Base-by-base conservation (phyloP, 768 basidiomycete genomes). In the Psilocybe cyanescens region DNA sequence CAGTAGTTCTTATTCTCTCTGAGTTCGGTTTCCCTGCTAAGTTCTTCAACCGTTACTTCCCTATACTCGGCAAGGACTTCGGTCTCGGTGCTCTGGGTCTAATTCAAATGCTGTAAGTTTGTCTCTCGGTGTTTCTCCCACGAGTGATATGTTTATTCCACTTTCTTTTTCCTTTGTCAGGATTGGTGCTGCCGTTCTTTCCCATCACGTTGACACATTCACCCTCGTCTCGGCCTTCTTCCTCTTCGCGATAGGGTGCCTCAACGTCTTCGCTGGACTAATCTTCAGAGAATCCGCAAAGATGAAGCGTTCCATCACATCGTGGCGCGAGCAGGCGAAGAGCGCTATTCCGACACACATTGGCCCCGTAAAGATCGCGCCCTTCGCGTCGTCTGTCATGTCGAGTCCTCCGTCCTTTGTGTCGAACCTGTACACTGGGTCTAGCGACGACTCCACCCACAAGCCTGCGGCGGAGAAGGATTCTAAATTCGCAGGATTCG, bases 171-270 rank as follows among this genome's bases (percentile, higher is more conserved):
- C 19, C 29, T 61, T 14, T 8, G 7, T 35, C 33, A 88, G 87
- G 51, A 88, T 91, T 59, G 87, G 88, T 8, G 89, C 89, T 31
- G 83, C 87, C 16, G 81, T 91, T 60, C 84, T 91, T 55, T 89
- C 89, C 4, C 90, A 92, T 78, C 83, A 88, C 73, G 92, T 95
- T 60, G 88, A 94, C 68, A 87, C 86, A 62, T 96, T 97, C 79
- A 87, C 94, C 19, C 91, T 96, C 70, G 94, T 94, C 63, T 82
- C 94, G 4, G 94, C 91, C 50, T 96, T 96, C 82, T 89, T 97
- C 80, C 84, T 97, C 62, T 97, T 97, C 79, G 83, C 93, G 55
- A 70, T 97, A 60, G 95, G 94, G n/a, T 94, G 92, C 75, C 75
- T 97, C 58, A 94, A 97, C 78, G 87, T 94, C 66, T 73, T 94